Base-by-base conservation (phyloP, 805 yeast species). In the Lachancea fermentati region DNA sequence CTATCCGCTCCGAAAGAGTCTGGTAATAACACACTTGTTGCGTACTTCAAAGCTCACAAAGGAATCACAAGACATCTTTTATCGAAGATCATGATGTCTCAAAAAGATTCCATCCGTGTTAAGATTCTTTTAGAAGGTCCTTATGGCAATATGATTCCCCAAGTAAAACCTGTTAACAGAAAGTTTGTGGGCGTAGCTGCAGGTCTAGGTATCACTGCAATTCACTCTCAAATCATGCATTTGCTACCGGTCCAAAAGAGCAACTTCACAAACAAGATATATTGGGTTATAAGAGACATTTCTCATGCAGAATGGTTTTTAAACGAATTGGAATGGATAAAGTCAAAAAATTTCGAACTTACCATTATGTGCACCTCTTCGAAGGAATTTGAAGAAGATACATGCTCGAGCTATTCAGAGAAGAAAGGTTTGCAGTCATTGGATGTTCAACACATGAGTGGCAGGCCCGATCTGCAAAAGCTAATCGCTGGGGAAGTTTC, bases 211-310 rank as follows among this genome's bases (percentile, higher is more conserved):
- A 60, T 75, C 13, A 75, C 78, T 2, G 79, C 78, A 4, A 63
- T 69, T n/a, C 70, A 62, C 43, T 60, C 69, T 24, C 71, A 73
- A 46, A 71, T 66, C 5, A 41, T 52, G 6, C 56, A 62, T 30
- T 39, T 63, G 2, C 46, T 55, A 13, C 45, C 51, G 14, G 45
- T 50, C 14, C 42, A 32, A 16, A 19, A 36, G 9, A 29, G 39
- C 3, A 59, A 62, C 32, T 66, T 60, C 17, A 54, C 58, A 30
- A 58, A 69, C 22, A 71, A 73, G 42, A 67, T 85, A 39, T 61
- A 73, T 28, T 86, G 95, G 95, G 69, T 73, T 6, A 67, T 83
- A 7, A 67, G 80, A 41, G 75, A 78, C 28, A 64, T 68, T 43
- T 62, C 63, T 30, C 71, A 79, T 5, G 54, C 84, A 16, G 47